Conservation (phyloP, 2,329 filamentous ascomycete genomes). For the Ophiostoma novo-ulmi region DNA sequence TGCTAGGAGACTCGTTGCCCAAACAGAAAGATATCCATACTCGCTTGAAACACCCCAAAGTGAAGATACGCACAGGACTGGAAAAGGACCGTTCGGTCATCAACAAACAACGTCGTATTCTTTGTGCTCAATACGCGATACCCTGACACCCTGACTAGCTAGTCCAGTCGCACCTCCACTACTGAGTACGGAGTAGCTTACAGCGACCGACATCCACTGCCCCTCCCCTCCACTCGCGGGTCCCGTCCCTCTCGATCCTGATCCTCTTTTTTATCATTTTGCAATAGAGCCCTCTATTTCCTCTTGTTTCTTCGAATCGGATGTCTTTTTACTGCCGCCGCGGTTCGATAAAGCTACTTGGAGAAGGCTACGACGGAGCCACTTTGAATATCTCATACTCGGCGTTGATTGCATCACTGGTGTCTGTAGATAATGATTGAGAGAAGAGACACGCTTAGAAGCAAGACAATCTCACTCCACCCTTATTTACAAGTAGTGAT, state of each 20-base stretch:
- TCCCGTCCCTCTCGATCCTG: constrained; percentile 9
- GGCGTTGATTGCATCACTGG: background rate
- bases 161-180: constrained; percentile 10
- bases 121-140: background rate
- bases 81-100: background rate
- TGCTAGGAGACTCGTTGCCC: background rate
- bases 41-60: background rate
- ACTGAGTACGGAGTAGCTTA: background rate
- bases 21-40: background rate
- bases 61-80: background rate
- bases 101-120: background rate
- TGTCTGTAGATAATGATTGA: background rate
- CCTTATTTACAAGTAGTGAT: background rate
- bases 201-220: background rate
- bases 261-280: background rate
- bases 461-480: background rate
- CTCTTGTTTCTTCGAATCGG: constrained; percentile 11
- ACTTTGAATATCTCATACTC: constrained; percentile 7
- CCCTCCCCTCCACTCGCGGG: constrained; percentile 8
- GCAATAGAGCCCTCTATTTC: background rate
- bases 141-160: background rate
- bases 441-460: background rate
- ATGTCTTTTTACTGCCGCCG: constrained; percentile 5
- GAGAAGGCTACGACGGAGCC: constrained; percentile 7
- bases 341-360: background rate